Evolutionary conservation across 2,329 filamentous ascomycete genomes (phyloP).

Genomic region (Aureobasidium subglaciale): DNA sequence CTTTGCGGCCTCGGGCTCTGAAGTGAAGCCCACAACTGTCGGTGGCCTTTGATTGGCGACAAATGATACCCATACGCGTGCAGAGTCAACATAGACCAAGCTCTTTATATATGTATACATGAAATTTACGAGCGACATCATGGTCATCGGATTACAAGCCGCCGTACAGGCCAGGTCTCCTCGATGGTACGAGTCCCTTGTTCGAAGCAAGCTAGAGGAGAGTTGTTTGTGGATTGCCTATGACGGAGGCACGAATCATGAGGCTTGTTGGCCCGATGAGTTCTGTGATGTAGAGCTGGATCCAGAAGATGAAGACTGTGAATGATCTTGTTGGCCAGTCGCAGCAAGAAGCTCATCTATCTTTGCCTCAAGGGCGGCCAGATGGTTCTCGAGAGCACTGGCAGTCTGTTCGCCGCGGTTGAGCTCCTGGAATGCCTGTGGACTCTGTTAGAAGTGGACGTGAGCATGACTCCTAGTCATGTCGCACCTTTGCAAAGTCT

Average conservation of each 20-base stretch:
- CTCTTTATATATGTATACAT: background rate
- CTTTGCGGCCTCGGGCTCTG: slow-evolving; percentile 26
- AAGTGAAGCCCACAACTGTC: slow-evolving; percentile 27
- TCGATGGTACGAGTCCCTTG: too few species aligned
- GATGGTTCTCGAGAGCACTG: slow-evolving; percentile 47
- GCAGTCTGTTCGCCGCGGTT: slow-evolving; percentile 51
- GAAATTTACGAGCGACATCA: background rate
- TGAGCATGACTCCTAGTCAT: background rate
- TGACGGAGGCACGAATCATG: background rate
- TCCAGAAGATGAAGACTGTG: background rate
- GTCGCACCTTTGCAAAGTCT: slow-evolving; percentile 18
- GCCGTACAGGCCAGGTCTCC: too few species aligned
- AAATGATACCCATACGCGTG: background rate
- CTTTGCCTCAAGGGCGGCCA: slow-evolving; percentile 47
- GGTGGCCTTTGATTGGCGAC: slow-evolving; percentile 23
- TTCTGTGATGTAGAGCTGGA: background rate
- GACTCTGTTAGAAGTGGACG: background rate
- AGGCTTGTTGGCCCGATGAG: background rate
- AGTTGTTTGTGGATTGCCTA: too few species aligned
- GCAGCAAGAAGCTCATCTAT: slow-evolving; percentile 47
- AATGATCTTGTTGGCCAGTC: slow-evolving; percentile 31
- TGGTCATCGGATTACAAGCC: background rate
- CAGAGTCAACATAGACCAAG: background rate
- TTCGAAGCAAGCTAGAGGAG: too few species aligned
- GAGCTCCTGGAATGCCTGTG: slow-evolving; percentile 45